Conservation (phyloP, 345 rosid species). For the Citropsis articulata region DNA sequence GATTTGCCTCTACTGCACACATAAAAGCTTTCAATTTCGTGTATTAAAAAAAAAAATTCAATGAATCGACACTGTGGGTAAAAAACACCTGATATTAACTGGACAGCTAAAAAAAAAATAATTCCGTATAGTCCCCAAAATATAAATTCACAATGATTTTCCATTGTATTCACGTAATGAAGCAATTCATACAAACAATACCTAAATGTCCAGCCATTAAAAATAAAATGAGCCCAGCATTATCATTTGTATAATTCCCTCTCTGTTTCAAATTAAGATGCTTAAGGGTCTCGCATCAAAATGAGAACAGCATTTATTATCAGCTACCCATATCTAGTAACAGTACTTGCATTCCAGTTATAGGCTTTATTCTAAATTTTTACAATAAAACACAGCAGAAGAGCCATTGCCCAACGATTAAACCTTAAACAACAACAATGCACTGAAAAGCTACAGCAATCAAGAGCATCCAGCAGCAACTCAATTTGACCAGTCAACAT, state of each 20-base stretch:
- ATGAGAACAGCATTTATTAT: background rate
- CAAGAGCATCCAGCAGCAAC: background rate
- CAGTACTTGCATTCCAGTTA: background rate
- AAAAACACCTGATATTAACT: background rate
- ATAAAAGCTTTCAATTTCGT: background rate
- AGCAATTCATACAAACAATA: background rate
- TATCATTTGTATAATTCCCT: background rate
- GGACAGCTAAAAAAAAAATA: background rate
- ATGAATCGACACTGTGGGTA: background rate
- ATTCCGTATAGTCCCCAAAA: background rate
- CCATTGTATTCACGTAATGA: background rate
- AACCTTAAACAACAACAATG: background rate
- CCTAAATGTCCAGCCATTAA: background rate
- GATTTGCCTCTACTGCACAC: background rate
- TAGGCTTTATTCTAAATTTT: background rate
- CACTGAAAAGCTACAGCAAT: background rate
- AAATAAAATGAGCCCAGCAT: background rate
- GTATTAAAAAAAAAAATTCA: background rate
- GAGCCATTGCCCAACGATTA: background rate
- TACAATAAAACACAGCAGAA: background rate
- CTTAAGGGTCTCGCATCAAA: background rate
- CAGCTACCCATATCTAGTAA: background rate
- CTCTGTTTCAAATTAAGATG: background rate
- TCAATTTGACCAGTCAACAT: background rate
- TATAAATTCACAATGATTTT: background rate